A percentile compares a stretch with the other conserved stretches of the same genome.
Evolutionary conservation across 2,329 filamentous ascomycete genomes (phyloP).

Genomic region (Microdochium trichocladiopsis): DNA sequence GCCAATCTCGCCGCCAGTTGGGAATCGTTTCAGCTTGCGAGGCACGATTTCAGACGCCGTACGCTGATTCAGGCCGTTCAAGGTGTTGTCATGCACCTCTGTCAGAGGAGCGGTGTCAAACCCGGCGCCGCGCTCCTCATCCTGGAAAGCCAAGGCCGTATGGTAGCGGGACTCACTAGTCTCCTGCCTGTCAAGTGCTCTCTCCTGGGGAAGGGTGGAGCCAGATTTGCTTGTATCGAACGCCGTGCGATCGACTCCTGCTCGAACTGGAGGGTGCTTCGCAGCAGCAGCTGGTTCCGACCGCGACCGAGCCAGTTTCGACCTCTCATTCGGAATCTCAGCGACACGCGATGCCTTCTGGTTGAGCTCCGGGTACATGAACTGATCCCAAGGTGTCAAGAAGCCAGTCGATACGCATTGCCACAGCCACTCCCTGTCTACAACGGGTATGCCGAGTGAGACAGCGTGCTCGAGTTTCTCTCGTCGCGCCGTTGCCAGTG

Average conservation of each 20-base stretch:
- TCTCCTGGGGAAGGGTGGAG: constrained; percentile 5
- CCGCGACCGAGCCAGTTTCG: constrained; percentile 9
- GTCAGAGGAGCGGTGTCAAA: constrained; percentile 24
- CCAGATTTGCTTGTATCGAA: constrained; percentile 25
- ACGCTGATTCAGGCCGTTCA: constrained; percentile 28
- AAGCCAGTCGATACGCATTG: constrained; percentile 59
- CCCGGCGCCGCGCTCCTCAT: constrained; percentile 13
- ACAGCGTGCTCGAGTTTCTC: constrained; percentile 76
- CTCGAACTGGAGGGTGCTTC: constrained; percentile 7
- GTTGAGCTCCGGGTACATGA: constrained; percentile 39
- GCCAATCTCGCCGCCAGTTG: constrained; percentile 28
- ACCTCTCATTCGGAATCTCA: constrained; percentile 7
- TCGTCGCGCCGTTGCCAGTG: constrained; percentile 45
- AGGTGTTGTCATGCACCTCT: constrained; percentile 29
- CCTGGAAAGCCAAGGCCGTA: constrained; percentile 31
- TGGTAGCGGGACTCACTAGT: constrained; percentile 23
- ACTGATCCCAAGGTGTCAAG: constrained; percentile 36
- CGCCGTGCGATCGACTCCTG: constrained; percentile 30
- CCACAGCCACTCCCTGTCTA: constrained; percentile 79
- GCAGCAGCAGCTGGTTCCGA: constrained; percentile 7
- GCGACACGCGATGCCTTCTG: constrained; percentile 12
- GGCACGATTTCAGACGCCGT: background rate
- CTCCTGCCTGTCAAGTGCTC: constrained; percentile 3
- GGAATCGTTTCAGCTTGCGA: constrained; percentile 22
- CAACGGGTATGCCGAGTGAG: constrained; percentile 72